Percentiles rank a stretch among this genome's conserved stretches.
Evolutionary conservation across 2,329 filamentous ascomycete species (phyloP).

Genomic region (Lachnellula cervina): DNA sequence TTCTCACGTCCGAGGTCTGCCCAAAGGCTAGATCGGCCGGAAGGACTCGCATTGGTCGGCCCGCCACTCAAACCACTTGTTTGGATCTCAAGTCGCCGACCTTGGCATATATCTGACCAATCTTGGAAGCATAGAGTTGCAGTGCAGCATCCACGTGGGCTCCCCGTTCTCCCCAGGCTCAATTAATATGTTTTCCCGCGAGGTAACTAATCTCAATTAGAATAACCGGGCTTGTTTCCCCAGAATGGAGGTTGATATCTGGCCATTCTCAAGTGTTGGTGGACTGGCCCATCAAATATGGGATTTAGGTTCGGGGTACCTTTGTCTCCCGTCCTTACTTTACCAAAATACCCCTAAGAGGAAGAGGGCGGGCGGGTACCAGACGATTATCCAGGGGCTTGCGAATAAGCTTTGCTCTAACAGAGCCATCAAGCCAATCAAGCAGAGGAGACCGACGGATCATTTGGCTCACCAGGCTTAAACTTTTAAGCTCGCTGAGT

Average conservation of each 20-base stretch:
- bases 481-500: not conserved
- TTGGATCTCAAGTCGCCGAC: constrained; percentile 8
- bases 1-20: not conserved
- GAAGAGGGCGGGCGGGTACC: not conserved
- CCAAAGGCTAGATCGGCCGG: not conserved
- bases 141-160: not conserved
- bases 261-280: too few species aligned
- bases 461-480: not conserved
- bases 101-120: not conserved
- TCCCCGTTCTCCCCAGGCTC: not conserved
- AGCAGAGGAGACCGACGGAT: not conserved
- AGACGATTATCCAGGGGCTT: not conserved
- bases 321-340: not conserved
- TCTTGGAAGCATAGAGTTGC: not conserved
- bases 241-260: not conserved
- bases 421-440: not conserved
- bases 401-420: not conserved
- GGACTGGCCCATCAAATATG: too few species aligned
- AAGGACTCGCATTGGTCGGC: not conserved
- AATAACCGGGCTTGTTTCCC: not conserved
- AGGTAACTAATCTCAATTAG: not conserved
- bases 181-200: constrained; percentile 7
- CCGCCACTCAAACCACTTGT: not conserved
- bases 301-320: not conserved
- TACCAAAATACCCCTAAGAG: not conserved